These are phyloP conservation scores for Puccinia triticina DNA, from an alignment of 1,284 basidiomycete species.

Conservation along the genomic window DNA sequence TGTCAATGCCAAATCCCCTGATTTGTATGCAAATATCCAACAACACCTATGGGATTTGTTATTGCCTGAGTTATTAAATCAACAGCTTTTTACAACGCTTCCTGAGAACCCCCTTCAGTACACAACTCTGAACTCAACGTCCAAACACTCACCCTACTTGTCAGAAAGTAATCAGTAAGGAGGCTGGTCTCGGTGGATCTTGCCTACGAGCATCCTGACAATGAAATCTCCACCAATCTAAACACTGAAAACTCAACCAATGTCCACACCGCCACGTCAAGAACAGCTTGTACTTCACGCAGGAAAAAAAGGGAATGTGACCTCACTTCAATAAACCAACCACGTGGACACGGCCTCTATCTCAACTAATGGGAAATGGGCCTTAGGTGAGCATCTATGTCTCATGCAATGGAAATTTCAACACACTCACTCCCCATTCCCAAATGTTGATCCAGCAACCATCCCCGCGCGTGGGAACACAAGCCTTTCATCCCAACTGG, in stretches of 20 bases:
- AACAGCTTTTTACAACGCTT: not conserved
- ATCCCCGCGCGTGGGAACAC: not conserved
- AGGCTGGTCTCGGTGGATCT: not conserved
- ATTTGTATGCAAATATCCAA: slow-evolving; percentile 1
- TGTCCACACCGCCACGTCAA: not conserved
- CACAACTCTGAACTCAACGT: not conserved
- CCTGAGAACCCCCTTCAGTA: slow-evolving; percentile 1
- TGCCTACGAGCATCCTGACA: not conserved
- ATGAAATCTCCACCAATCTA: not conserved
- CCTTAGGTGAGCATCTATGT: not conserved
- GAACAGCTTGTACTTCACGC: not conserved
- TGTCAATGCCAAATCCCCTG: not conserved
- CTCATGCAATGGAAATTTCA: not conserved
- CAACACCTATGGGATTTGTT: not conserved
- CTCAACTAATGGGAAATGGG: not conserved
- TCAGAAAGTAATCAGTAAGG: not conserved
- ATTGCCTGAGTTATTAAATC: not conserved
- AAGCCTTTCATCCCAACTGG: not conserved
- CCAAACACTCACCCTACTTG: not conserved
- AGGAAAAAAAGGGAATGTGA: not conserved
- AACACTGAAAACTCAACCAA: slow-evolving; percentile 4
- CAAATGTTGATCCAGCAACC: not conserved
- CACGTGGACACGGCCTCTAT: not conserved
- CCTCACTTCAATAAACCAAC: not conserved
- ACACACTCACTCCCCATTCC: not conserved